Percentiles rank a stretch among this genome's conserved stretches.
phyloP scores from a whole-genome alignment of 495 filamentous ascomycete genomes.

The Penicillium simplicissimum region DNA sequence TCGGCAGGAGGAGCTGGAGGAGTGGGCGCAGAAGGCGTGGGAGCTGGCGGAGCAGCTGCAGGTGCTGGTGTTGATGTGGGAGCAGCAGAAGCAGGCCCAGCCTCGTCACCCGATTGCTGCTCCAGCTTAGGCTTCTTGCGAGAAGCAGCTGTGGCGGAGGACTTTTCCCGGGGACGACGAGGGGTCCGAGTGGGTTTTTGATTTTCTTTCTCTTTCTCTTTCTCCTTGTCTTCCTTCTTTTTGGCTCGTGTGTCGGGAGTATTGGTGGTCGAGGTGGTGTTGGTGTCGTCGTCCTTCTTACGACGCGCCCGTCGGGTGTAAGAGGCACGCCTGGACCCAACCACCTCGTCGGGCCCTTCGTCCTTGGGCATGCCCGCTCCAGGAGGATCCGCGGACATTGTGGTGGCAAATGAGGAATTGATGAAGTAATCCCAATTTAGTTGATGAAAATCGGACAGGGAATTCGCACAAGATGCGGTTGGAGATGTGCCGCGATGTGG shows the following conservation, averaged over 20 bases:
- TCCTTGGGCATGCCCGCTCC: slow-evolving; percentile 15
- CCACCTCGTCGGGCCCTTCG: slow-evolving; percentile 23
- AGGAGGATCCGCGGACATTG: slow-evolving; percentile 29
- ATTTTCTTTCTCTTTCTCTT: slow-evolving; percentile 36
- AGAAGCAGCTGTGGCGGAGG: slow-evolving; percentile 33
- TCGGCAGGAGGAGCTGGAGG: slow-evolving; percentile 18
- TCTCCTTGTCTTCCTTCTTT: slow-evolving; percentile 35
- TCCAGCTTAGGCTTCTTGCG: slow-evolving; percentile 53
- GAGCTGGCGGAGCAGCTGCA: slow-evolving; percentile 6
- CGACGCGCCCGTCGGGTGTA: slow-evolving; percentile 47
- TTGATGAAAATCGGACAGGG: background rate
- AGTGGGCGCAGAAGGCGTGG: slow-evolving; percentile 9
- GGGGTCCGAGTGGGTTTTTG: slow-evolving; percentile 38
- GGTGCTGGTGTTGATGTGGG: slow-evolving; percentile 13
- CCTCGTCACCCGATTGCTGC: slow-evolving; percentile 30
- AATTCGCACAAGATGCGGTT: slow-evolving; percentile 1
- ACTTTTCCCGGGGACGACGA: slow-evolving; percentile 45
- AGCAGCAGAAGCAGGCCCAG: slow-evolving; percentile 11
- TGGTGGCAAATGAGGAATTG: slow-evolving; percentile 3
- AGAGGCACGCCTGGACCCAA: slow-evolving; percentile 33
- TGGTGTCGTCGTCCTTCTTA: slow-evolving; percentile 43
- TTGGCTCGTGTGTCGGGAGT: slow-evolving; percentile 25
- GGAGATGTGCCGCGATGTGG: background rate
- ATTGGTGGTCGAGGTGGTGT: slow-evolving; percentile 22
- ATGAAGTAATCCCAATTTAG: background rate